Evolutionary conservation across 2,329 filamentous ascomycete genomes (phyloP).

Genomic region (Botrytis sinoallii): DNA sequence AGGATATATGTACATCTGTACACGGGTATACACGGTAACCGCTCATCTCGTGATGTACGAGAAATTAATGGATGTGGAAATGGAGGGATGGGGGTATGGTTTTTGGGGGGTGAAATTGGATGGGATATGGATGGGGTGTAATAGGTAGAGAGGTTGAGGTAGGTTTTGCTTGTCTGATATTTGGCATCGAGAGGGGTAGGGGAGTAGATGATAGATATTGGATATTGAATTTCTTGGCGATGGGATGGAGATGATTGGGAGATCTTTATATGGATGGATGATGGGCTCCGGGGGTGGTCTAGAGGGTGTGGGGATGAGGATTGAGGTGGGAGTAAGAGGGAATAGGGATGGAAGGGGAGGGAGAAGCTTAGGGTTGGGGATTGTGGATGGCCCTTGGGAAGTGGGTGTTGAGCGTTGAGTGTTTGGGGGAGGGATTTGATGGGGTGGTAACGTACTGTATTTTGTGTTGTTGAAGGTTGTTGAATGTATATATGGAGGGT

Average conservation of each 20-base stretch:
- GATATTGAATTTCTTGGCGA: not conserved
- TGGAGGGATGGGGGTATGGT: not conserved
- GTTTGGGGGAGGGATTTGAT: not conserved
- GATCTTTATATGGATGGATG: not conserved
- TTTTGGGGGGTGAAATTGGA: too few species aligned
- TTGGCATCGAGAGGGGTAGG: too few species aligned
- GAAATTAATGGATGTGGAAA: not conserved
- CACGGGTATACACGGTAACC: too few species aligned
- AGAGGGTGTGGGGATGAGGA: not conserved
- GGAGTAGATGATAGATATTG: too few species aligned
- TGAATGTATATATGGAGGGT: not conserved
- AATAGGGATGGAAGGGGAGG: not conserved
- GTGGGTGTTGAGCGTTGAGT: not conserved
- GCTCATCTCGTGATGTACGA: fast-evolving
- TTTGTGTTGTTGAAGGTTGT: not conserved
- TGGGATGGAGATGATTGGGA: not conserved
- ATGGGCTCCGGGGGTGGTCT: not conserved
- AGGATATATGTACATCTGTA: too few species aligned
- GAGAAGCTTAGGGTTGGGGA: not conserved
- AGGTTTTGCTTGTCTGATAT: not conserved
- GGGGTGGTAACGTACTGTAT: not conserved
- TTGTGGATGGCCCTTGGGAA: not conserved
- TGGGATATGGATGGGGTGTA: too few species aligned
- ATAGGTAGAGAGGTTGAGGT: too few species aligned
- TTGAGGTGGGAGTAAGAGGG: not conserved